These are phyloP conservation scores for Xylariaceae sp. DNA, from an alignment of 2,329 filamentous ascomycete genomes.

Conservation along the genomic window DNA sequence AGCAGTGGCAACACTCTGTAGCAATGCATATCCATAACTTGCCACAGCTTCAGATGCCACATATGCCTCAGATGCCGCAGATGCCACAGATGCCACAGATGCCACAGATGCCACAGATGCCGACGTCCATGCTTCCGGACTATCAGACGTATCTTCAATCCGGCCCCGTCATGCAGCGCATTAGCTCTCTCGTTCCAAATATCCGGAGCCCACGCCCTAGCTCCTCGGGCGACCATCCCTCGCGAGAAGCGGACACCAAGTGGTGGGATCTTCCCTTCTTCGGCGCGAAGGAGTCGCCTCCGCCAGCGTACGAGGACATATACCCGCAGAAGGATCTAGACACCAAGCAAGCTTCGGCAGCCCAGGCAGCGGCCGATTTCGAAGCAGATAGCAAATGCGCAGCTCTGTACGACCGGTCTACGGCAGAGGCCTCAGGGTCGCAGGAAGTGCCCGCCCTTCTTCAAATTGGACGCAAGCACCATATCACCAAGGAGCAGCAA, in stretches of 20 bases:
- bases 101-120: conserved; percentile 58
- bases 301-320: conserved; percentile 79
- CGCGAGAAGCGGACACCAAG: conserved; percentile 54
- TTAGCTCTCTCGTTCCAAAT: conserved; percentile 73
- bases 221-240: conserved; percentile 44
- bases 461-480: conserved; percentile 64
- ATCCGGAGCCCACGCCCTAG: conserved; percentile 56
- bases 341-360: conserved; percentile 60
- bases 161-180: conserved; percentile 68
- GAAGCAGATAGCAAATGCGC: conserved; percentile 62
- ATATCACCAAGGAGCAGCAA: conserved; percentile 67
- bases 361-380: conserved; percentile 59
- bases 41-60: conserved; percentile 64
- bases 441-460: conserved; percentile 47
- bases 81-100: conserved; percentile 55
- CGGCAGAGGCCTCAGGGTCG: conserved; percentile 36
- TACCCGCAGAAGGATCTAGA: conserved; percentile 63
- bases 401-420: conserved; percentile 52
- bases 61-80: conserved; percentile 60
- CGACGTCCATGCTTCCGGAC: conserved; percentile 66
- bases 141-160: conserved; percentile 70
- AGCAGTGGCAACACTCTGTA: conserved; percentile 75
- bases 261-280: conserved; percentile 70
- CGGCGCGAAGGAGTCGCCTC: conserved; percentile 52
- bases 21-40: conserved; percentile 67